Base-by-base conservation (phyloP, 2,329 filamentous ascomycete species). In the Colletotrichum sp. region DNA sequence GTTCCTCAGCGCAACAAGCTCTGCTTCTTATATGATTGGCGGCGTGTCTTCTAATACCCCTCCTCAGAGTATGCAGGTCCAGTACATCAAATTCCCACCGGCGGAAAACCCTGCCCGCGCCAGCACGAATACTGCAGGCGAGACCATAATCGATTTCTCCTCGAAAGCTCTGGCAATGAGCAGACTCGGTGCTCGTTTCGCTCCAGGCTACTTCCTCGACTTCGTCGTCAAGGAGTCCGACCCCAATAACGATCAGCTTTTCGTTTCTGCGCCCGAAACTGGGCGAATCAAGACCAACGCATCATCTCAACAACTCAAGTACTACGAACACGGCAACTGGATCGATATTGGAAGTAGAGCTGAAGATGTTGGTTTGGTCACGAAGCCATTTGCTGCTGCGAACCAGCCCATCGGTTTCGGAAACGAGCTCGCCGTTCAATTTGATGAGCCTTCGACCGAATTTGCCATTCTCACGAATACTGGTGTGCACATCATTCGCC, bases 401-500 rank as follows among this genome's bases (percentile, higher is more conserved):
- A 86, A 86, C 13, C 90, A 91, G 30, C 94, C 95, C 0, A 82
- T 92, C 27, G 96, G 96, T 0, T 98, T 98, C 80, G 96, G 96
- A 13, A 99, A 99, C 79, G 97, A 99, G 85, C 88, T 98, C 71
- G 95, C 97, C 2, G 94, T 98, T n/a, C 97, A 99, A 80, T 99
- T 97, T 80, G 97, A 99, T 80, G 90, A 94, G 75, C 88, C 93
- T 0, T 90, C 94, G 0, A 92, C 94, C 66, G 96, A 99, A 82
- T 93, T 98, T 78, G 97, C 96, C 2, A 92, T 99, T 62, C 89
- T 99, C 70, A 98, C 97, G 36, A 98, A 97, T 80, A 95, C 92
- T 16, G 97, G 97, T 4, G 92, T 99, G 69, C 95, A 98, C 80
- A 91, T 98, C 9, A 91, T 98, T 70, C 93, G 95, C 70, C 90